Conservation (phyloP, 176 grass and related monocot genomes). For the Carex pumila region DNA sequence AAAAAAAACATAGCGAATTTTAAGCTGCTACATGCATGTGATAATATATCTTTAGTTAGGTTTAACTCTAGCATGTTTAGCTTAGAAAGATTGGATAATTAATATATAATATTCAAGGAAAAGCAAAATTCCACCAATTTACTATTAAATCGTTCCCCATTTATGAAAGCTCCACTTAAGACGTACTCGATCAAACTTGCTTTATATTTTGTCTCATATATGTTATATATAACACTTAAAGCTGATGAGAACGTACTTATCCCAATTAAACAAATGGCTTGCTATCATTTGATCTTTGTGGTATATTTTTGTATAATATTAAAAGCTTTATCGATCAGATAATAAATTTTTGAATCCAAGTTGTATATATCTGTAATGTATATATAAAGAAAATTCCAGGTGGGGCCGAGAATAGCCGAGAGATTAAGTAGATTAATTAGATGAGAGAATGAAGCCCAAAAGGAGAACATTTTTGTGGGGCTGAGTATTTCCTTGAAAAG, state of each 20-base stretch:
- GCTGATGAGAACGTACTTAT: neutral
- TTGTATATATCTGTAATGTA: neutral
- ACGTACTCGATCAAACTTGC: neutral
- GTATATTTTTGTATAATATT: neutral
- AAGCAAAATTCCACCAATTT: neutral
- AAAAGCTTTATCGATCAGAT: neutral
- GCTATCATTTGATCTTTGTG: neutral
- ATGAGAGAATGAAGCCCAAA: neutral
- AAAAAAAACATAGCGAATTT: neutral
- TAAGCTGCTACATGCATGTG: neutral
- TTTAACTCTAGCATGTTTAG: neutral
- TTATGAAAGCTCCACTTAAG: neutral
- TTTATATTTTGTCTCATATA: neutral
- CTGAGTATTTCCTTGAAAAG: neutral
- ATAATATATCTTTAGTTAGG: too few species aligned
- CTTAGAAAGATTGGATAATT: neutral
- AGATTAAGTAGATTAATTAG: neutral
- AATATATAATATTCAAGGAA: neutral
- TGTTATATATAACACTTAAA: too few species aligned
- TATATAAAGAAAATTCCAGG: neutral
- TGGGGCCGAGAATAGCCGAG: neutral
- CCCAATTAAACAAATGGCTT: neutral
- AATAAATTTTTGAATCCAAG: neutral
- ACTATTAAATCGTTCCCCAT: neutral
- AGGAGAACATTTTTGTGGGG: conserved; percentile 8